Evolutionary conservation across 2,329 filamentous ascomycete species (phyloP).

Genomic region (Fusarium mundagurra): DNA sequence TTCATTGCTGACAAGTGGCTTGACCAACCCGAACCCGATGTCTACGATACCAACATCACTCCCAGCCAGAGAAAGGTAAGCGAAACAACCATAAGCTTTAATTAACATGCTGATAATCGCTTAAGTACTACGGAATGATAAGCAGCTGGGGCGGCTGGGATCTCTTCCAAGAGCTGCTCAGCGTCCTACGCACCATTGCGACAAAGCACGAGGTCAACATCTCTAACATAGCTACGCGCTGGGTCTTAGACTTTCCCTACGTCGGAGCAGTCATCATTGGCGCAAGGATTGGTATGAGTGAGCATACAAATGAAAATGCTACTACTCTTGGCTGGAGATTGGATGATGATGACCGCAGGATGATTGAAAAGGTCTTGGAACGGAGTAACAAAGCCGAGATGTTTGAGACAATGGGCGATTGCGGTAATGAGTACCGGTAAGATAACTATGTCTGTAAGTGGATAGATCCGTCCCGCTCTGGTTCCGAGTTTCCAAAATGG

Average conservation of each 20-base stretch:
- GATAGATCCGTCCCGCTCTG: neutral
- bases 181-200: neutral
- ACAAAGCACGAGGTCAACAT: neutral
- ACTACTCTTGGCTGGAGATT: neutral
- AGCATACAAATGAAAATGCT: neutral
- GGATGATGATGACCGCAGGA: neutral
- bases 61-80: neutral
- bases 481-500: neutral
- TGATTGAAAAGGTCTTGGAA: neutral
- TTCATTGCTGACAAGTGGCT: neutral
- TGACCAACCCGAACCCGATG: neutral
- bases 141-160: neutral
- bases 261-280: neutral
- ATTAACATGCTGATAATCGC: rapidly evolving
- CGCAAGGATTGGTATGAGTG: neutral
- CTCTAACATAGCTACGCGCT: neutral
- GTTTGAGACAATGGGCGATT: neutral
- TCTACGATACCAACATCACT: neutral
- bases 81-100: rapidly evolving
- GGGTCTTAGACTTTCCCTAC: neutral
- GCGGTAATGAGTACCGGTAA: neutral
- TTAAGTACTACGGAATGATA: neutral
- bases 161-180: neutral
- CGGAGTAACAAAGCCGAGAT: neutral
- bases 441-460: rapidly evolving